These are phyloP conservation scores for Cryphonectria japonica DNA, from an alignment of 2,329 filamentous ascomycete species.

Conservation along the genomic window DNA sequence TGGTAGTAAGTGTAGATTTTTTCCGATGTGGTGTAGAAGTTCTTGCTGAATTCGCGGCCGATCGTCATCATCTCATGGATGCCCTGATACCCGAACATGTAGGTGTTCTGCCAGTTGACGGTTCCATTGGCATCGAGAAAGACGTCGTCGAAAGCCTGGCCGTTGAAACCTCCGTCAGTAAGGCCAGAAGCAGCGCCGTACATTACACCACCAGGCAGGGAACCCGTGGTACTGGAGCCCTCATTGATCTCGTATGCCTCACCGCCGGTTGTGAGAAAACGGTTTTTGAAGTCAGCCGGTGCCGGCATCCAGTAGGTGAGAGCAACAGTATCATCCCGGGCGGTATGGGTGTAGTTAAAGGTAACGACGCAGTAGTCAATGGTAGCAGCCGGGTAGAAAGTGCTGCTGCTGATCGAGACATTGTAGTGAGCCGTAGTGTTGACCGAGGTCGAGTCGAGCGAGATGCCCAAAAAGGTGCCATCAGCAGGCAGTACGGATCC, in stretches of 20 bases:
- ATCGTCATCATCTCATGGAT: constrained; percentile 55
- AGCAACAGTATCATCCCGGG: neutral
- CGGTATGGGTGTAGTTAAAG: neutral
- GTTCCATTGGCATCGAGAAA: constrained; percentile 47
- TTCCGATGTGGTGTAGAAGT: constrained; percentile 41
- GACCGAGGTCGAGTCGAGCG: neutral
- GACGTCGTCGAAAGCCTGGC: neutral
- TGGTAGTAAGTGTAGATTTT: constrained; percentile 47
- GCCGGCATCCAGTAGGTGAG: constrained; percentile 1
- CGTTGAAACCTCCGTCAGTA: neutral
- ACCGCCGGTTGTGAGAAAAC: neutral
- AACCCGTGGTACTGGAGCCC: neutral
- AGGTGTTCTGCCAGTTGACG: constrained; percentile 52
- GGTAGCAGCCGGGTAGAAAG: neutral
- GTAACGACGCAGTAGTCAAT: constrained; percentile 4
- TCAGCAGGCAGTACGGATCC: neutral
- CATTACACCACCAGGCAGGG: neutral
- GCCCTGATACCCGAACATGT: constrained; percentile 56
- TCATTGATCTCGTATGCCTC: constrained; percentile 4
- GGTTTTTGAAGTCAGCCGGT: neutral
- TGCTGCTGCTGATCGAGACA: neutral
- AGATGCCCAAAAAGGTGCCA: neutral
- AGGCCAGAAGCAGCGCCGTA: constrained; percentile 1
- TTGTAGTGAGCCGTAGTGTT: neutral
- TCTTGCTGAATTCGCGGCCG: constrained; percentile 47